Conservation (phyloP, 768 basidiomycete genomes). For the Lyophyllum semitale region DNA sequence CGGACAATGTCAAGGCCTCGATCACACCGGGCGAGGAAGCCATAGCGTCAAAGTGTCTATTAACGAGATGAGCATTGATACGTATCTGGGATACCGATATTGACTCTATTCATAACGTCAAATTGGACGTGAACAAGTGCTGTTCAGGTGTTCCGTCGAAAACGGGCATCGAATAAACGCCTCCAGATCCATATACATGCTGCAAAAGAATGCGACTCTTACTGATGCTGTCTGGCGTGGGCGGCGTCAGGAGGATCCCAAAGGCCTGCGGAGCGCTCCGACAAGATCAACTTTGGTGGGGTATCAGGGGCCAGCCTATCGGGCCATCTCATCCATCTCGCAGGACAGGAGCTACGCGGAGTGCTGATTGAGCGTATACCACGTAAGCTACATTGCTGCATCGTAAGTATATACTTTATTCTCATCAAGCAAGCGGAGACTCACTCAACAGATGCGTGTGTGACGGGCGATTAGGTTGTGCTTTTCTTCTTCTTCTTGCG, state of each 20-base stretch:
- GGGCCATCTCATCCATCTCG: conserved; percentile 1
- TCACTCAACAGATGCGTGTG: not conserved
- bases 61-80: not conserved
- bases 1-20: not conserved
- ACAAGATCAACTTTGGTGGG: not conserved
- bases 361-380: not conserved
- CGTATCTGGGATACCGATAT: not conserved
- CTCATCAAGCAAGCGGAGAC: not conserved
- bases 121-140: not conserved
- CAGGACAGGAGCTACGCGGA: not conserved
- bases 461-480: conserved; percentile 2
- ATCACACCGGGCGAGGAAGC: not conserved
- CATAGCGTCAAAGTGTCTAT: not conserved
- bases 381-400: conserved; percentile 1
- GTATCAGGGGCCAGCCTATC: not conserved
- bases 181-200: not conserved
- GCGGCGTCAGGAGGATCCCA: not conserved
- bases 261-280: not conserved
- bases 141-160: not conserved
- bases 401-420: not conserved
- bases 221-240: not conserved
- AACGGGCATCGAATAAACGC: not conserved
- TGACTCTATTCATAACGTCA: not conserved
- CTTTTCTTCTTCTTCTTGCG: conserved; percentile 39
- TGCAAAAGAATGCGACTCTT: not conserved